Percentiles rank a stretch among this genome's conserved stretches.
phyloP scores from a whole-genome alignment of 495 filamentous ascomycete species.

The Penicillium turbatum region DNA sequence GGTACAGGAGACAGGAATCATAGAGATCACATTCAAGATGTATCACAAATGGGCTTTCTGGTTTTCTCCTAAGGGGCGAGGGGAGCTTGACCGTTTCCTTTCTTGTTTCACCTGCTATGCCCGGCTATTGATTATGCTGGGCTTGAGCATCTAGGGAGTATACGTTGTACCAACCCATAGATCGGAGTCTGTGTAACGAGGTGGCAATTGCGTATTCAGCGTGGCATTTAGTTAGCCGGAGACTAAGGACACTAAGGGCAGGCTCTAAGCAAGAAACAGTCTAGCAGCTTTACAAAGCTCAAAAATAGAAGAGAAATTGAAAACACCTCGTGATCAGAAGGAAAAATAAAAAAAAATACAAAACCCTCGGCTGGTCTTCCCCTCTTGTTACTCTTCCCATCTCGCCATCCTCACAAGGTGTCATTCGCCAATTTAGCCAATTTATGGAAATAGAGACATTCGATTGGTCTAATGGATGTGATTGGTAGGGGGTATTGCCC shows the following conservation, averaged over 20 bases:
- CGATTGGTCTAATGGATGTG: slow-evolving; percentile 3
- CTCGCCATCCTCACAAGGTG: not conserved
- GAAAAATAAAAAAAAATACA: not conserved
- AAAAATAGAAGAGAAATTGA: not conserved
- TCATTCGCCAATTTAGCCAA: not conserved
- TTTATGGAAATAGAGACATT: not conserved
- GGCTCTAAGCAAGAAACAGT: not conserved
- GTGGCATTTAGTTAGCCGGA: not conserved
- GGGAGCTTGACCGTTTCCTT: not conserved
- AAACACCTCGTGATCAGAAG: slow-evolving; percentile 10
- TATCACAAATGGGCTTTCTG: not conserved
- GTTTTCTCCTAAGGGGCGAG: not conserved
- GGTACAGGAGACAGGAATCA: not conserved
- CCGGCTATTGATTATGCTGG: not conserved
- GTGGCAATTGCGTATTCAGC: not conserved
- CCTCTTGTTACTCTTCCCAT: not conserved
- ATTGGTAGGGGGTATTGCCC: slow-evolving; percentile 14
- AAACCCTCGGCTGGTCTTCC: slow-evolving; percentile 15
- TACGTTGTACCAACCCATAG: too few species aligned
- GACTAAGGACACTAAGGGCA: not conserved
- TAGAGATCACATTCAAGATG: not conserved
- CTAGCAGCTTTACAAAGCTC: not conserved
- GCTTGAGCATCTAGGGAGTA: too few species aligned
- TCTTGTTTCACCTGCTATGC: not conserved
- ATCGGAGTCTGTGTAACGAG: not conserved